Evolutionary conservation across 768 basidiomycete species (phyloP), one percentile per base, ranked within the genome.

Genomic region (Suillus occidentalis): DNA sequence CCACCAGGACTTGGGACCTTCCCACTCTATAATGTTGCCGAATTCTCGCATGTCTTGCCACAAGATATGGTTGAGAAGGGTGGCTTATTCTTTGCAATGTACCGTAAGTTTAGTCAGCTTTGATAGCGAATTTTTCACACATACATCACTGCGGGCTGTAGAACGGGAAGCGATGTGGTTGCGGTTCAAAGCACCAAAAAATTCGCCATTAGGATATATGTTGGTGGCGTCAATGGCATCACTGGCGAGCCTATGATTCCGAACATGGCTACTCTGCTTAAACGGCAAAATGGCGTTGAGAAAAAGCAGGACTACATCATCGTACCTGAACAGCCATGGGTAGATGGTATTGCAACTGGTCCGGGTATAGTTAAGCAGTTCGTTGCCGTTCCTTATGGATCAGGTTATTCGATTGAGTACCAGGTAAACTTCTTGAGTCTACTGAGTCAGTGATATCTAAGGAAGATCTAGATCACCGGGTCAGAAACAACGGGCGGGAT

Each of bases 151-250:
- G 66, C 47, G 72, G 73, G 73, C 71, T 72, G 60, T 69, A 75
- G 64, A 57, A 34, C 69, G 73, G 6, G 72, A 76, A 64, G 75
- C 74, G 0, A 71, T 75, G 72, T 74, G 75, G 74, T 73, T 76
- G 59, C 68, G 64, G 9, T 76, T 75, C 56, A 37, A 3, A 37
- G 55, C 55, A 22, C 34, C 0, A 39, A 42, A 25, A 53, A 40
- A 31, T 25, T 64, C 28, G 74, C 75, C 1, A 70, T 76, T 42
- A 74, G 75, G 63, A 64, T 75, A 25, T 76, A 71, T 8, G 70
- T 75, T 25, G 73, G 75, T 28, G 75, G 74, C 2, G 57, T 76
- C 58, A 74, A 76, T 65, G 73, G 69, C 6, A 64, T 75, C 58
- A 74, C 74, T 6, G 75, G 72, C 22, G 65, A 65, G 22, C 45